A percentile compares a stretch with the other conserved stretches of the same genome.
phyloP scores from a whole-genome alignment of 495 filamentous ascomycete species.

The Penicillium goetzii region DNA sequence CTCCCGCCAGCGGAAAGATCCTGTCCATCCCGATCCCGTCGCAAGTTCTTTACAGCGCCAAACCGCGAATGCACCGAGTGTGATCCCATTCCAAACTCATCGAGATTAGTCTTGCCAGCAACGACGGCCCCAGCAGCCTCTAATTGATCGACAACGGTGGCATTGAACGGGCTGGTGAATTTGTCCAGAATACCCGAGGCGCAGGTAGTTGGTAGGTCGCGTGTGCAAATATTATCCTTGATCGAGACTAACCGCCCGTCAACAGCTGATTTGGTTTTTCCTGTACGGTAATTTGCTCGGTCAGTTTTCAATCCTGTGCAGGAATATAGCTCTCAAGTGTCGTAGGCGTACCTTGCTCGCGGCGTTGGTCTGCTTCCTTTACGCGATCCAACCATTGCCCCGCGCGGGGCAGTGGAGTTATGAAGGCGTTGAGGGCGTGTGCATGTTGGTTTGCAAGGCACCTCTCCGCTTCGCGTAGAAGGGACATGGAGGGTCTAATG shows the following conservation, averaged over 20 bases:
- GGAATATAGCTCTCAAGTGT: not conserved
- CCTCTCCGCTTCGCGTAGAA: slow-evolving; percentile 54
- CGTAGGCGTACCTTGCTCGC: slow-evolving; percentile 37
- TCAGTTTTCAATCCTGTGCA: slow-evolving; percentile 8
- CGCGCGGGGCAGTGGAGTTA: slow-evolving; percentile 41
- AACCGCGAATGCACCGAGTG: slow-evolving; percentile 77
- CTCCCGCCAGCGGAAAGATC: slow-evolving; percentile 80
- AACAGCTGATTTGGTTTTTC: slow-evolving; percentile 38
- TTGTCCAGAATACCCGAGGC: slow-evolving; percentile 74
- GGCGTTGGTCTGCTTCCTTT: slow-evolving; percentile 46
- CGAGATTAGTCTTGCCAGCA: slow-evolving; percentile 85
- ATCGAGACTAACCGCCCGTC: slow-evolving; percentile 69
- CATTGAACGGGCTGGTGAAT: slow-evolving; percentile 77
- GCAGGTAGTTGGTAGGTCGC: slow-evolving; percentile 73
- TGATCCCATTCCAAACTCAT: slow-evolving; percentile 99
- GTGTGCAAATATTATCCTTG: slow-evolving; percentile 90
- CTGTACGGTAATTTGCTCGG: slow-evolving; percentile 18
- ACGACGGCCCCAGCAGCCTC: slow-evolving; percentile 66
- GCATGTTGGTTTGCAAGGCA: slow-evolving; percentile 51
- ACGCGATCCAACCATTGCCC: slow-evolving; percentile 40
- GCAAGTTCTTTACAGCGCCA: slow-evolving; percentile 62
- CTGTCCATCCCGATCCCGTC: slow-evolving; percentile 27
- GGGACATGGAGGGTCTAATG: slow-evolving; percentile 44
- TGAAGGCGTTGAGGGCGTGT: slow-evolving; percentile 51
- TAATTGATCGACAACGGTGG: slow-evolving; percentile 75